phyloP scores from a whole-genome alignment of 352 stramenopile genomes.

The Blastocystis sp. region DNA sequence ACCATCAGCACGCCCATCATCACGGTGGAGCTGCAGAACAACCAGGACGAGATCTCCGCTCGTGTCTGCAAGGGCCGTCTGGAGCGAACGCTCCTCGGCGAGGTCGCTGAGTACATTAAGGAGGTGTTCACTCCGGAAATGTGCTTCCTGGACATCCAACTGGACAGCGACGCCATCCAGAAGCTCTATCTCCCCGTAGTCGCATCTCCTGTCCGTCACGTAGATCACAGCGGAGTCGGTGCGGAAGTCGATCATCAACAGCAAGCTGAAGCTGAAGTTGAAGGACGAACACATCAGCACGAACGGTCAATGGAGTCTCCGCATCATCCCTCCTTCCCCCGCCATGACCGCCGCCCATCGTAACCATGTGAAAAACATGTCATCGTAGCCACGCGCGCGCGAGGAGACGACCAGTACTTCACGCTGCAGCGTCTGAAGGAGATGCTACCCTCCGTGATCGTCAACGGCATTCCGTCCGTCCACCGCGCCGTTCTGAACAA shows the following conservation, averaged over 20 bases:
- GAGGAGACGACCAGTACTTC: constrained; percentile 74
- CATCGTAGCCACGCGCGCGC: constrained; percentile 61
- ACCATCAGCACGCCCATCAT: constrained; percentile 98
- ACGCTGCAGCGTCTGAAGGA: constrained; percentile 86
- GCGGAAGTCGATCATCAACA: constrained; percentile 78
- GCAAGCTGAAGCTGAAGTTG: constrained; percentile 72
- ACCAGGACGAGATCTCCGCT: constrained; percentile 80
- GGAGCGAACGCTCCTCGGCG: constrained; percentile 93
- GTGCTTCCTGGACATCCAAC: constrained; percentile 88
- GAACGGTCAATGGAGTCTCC: constrained; percentile 65
- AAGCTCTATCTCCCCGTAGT: constrained; percentile 74
- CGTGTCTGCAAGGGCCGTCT: constrained; percentile 95
- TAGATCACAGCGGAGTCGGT: constrained; percentile 82
- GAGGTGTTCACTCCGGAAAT: constrained; percentile 84
- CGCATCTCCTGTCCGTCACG: neutral
- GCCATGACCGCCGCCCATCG: constrained; percentile 45
- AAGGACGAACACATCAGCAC: constrained; percentile 69
- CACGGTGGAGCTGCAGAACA: constrained; percentile 76
- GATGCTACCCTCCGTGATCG: constrained; percentile 85
- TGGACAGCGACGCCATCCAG: constrained; percentile 87
- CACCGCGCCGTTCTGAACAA: constrained; percentile 96
- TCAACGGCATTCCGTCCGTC: constrained; percentile 90
- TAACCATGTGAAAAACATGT: neutral
- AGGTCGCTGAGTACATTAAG: constrained; percentile 85
- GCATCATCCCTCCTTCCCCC: constrained; percentile 67